A percentile compares a stretch with the other conserved stretches of the same genome.
Conservation (phyloP, 176 grass and related monocot genomes). For the Areca catechu region DNA sequence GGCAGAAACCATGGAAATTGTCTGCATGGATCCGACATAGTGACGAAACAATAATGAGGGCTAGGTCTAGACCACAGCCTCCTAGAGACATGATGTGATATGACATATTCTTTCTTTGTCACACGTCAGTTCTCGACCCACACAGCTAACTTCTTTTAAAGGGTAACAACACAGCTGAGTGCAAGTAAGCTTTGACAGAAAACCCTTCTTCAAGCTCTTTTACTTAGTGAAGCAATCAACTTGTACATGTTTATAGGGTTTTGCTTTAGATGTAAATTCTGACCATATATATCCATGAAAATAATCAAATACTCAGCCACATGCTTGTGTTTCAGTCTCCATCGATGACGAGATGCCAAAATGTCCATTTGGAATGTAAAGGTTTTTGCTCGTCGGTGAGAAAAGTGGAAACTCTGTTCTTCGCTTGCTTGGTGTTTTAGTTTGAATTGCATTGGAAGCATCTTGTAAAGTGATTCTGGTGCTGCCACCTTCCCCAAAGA, state of each 20-base stretch:
- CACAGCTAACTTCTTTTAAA: constrained; percentile 45
- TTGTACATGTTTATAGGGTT: constrained; percentile 68
- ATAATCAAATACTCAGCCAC: constrained; percentile 20
- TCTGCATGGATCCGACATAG: constrained; percentile 83
- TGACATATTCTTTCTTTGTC: constrained; percentile 25
- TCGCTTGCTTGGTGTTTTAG: constrained; percentile 3
- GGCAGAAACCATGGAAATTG: constrained; percentile 98
- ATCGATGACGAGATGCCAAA: constrained; percentile 24
- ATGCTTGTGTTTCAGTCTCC: constrained; percentile 26
- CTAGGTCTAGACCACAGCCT: constrained; percentile 52
- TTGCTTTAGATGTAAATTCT: constrained; percentile 73
- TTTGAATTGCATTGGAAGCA: constrained; percentile 8
- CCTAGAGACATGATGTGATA: constrained; percentile 21
- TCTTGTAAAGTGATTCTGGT: constrained; percentile 28
- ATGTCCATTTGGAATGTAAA: constrained; percentile 28
- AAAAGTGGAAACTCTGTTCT: too few species aligned
- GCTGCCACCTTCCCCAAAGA: constrained; percentile 9
- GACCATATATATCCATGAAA: constrained; percentile 51
- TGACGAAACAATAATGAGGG: constrained; percentile 63
- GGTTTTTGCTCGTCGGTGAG: background rate
- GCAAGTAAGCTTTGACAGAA: background rate
- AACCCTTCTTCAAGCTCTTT: constrained; percentile 16
- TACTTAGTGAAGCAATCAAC: constrained; percentile 51
- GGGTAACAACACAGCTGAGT: constrained; percentile 25
- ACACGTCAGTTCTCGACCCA: constrained; percentile 41